Percentiles rank a stretch among this genome's conserved stretches.
These are phyloP conservation scores for Didymella glomerata DNA, from an alignment of 2,329 filamentous ascomycete species.

Conservation along the genomic window DNA sequence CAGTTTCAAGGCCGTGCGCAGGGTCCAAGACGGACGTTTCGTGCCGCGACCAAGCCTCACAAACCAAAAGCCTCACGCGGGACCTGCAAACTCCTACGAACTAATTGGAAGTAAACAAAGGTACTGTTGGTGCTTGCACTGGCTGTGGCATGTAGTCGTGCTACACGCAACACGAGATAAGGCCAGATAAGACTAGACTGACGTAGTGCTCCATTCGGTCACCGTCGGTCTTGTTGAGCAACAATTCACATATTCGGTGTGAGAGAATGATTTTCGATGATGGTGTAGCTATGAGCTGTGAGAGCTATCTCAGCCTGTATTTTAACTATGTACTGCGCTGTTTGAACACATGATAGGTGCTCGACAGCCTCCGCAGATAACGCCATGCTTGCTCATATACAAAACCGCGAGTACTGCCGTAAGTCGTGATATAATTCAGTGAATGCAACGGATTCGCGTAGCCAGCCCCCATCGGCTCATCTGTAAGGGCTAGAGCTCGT, in stretches of 20 bases:
- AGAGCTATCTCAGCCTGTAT: not conserved
- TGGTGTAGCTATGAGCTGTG: constrained; percentile 4
- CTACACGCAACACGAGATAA: constrained; percentile 26
- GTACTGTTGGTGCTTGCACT: constrained; percentile 4
- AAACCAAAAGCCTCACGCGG: constrained; percentile 7
- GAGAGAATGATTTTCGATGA: not conserved
- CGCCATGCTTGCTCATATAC: constrained; percentile 11
- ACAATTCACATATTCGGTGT: not conserved
- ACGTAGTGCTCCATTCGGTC: constrained; percentile 15
- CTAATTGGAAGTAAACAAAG: not conserved
- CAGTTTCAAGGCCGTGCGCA: constrained; percentile 16
- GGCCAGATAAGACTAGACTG: constrained; percentile 34
- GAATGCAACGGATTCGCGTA: not conserved
- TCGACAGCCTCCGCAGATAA: not conserved
- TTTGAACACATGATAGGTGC: not conserved
- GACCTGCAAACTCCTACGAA: constrained; percentile 8
- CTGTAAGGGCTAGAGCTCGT: constrained; percentile 54
- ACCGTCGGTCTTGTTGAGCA: not conserved
- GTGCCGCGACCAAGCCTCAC: constrained; percentile 17
- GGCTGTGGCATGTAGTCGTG: constrained; percentile 6
- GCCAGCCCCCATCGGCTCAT: constrained; percentile 11
- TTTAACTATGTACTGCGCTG: not conserved
- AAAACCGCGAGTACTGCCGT: not conserved
- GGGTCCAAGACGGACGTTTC: constrained; percentile 14
- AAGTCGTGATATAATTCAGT: constrained; percentile 1